phyloP scores from a whole-genome alignment of 345 rosid genomes.

The Citrus hindsii region DNA sequence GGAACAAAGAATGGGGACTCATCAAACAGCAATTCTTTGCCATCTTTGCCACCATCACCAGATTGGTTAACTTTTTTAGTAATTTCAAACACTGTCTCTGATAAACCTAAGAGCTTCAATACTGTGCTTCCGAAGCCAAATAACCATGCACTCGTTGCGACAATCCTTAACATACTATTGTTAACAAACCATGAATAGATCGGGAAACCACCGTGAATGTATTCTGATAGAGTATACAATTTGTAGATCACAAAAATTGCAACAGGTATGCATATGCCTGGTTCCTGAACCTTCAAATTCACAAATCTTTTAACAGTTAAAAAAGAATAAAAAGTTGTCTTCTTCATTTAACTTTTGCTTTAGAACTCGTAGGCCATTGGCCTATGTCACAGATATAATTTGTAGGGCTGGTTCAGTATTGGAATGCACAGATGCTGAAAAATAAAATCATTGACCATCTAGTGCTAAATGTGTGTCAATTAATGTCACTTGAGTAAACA shows the following conservation, averaged over 20 bases:
- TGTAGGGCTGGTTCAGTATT: too few relatives aligned
- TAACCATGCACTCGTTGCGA: constrained; percentile 32
- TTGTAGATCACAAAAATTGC: constrained; percentile 24
- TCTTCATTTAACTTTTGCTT: too few relatives aligned
- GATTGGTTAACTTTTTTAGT: constrained; percentile 42
- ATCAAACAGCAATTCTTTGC: constrained; percentile 31
- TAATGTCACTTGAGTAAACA: not conserved
- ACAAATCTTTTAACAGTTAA: not conserved
- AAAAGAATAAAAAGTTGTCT: not conserved
- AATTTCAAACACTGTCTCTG: constrained; percentile 46
- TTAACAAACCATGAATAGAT: constrained; percentile 46
- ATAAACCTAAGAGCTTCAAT: constrained; percentile 49
- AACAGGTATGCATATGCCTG: constrained; percentile 18
- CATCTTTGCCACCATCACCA: constrained; percentile 1
- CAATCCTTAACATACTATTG: constrained; percentile 30
- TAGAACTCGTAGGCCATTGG: too few relatives aligned
- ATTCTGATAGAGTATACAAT: constrained; percentile 28
- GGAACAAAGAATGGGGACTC: constrained; percentile 34
- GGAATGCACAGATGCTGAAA: too few relatives aligned
- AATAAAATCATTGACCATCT: not conserved
- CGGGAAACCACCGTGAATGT: constrained; percentile 27
- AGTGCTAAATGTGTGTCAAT: not conserved
- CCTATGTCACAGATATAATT: not conserved
- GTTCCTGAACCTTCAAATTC: constrained; percentile 26
- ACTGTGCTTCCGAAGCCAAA: constrained; percentile 31